These are phyloP conservation scores for Carex littledalei DNA, from an alignment of 176 grass and related monocot genomes.

Conservation along the genomic window DNA sequence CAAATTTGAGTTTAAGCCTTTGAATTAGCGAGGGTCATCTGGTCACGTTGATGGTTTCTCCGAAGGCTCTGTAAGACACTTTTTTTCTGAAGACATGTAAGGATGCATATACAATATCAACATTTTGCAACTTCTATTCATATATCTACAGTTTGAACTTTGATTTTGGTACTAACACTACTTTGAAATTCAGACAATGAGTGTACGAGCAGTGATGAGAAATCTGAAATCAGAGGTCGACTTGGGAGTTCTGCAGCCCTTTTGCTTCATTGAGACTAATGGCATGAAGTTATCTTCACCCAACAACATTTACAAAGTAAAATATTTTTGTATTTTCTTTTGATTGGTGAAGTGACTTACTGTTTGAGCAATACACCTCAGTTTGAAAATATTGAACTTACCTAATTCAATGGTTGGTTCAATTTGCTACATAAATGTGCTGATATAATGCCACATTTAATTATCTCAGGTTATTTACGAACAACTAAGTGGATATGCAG, in stretches of 20 bases:
- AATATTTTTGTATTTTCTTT: slow-evolving; percentile 6
- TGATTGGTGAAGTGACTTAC: slow-evolving; percentile 3
- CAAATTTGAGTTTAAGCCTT: neutral
- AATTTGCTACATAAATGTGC: neutral
- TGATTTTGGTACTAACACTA: slow-evolving; percentile 17
- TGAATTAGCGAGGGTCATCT: neutral
- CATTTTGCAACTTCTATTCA: slow-evolving; percentile 7
- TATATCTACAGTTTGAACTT: slow-evolving; percentile 12
- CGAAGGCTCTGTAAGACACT: neutral
- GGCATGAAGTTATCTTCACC: slow-evolving; percentile 91
- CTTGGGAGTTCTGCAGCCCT: slow-evolving; percentile 58
- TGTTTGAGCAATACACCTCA: neutral
- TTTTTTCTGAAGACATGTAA: neutral
- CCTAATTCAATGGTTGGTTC: neutral
- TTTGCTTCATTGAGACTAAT: slow-evolving; percentile 92
- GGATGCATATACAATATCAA: neutral
- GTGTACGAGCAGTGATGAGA: slow-evolving; percentile 86
- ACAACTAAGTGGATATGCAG: slow-evolving; percentile 70
- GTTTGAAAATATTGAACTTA: neutral
- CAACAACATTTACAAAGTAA: slow-evolving; percentile 92
- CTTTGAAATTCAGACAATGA: slow-evolving; percentile 70
- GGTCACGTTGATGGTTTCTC: neutral
- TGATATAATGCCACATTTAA: neutral
- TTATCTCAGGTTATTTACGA: slow-evolving; percentile 75
- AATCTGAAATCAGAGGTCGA: slow-evolving; percentile 73